Evolutionary conservation across 306 rosid genomes (phyloP).

Genomic region (Citrullus colocynthis): DNA sequence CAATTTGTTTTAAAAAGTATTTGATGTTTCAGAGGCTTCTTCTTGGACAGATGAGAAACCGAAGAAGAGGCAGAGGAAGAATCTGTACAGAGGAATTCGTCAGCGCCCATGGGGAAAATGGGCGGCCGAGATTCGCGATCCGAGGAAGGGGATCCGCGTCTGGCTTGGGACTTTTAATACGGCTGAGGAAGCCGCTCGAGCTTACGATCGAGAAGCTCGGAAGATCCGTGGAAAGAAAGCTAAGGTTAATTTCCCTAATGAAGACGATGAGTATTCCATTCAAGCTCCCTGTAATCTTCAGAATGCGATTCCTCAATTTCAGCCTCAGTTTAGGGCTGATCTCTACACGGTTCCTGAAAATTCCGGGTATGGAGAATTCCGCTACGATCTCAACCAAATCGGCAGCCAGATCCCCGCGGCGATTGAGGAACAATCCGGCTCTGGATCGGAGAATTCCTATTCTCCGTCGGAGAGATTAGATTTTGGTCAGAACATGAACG

Average conservation of each 20-base stretch:
- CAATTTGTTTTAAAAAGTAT: too few species aligned
- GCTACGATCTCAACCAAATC: constrained; percentile 43
- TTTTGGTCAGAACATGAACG: neutral
- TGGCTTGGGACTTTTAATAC: constrained; percentile 94
- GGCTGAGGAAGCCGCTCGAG: constrained; percentile 90
- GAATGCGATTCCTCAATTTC: constrained; percentile 9
- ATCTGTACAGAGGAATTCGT: constrained; percentile 77
- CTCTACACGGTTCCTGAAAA: constrained; percentile 3
- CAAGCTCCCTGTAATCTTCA: constrained; percentile 4
- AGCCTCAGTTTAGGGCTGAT: constrained; percentile 2
- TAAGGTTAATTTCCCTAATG: constrained; percentile 83
- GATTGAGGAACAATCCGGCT: constrained; percentile 27
- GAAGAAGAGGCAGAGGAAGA: constrained; percentile 64
- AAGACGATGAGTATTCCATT: constrained; percentile 24
- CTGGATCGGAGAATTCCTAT: constrained; percentile 25
- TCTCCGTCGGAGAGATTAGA: constrained; percentile 15
- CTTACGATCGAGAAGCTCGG: constrained; percentile 82
- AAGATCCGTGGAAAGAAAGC: constrained; percentile 85
- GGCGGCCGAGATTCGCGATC: constrained; percentile 96
- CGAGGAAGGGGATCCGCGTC: constrained; percentile 84
- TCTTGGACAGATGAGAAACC: constrained; percentile 37
- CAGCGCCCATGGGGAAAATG: constrained; percentile 98
- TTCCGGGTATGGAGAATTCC: constrained; percentile 34
- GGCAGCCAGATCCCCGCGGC: neutral
- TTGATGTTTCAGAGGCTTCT: constrained; percentile 21